Conservation (phyloP, 805 yeast genomes). For the Saccharomycopsis selenospora region DNA sequence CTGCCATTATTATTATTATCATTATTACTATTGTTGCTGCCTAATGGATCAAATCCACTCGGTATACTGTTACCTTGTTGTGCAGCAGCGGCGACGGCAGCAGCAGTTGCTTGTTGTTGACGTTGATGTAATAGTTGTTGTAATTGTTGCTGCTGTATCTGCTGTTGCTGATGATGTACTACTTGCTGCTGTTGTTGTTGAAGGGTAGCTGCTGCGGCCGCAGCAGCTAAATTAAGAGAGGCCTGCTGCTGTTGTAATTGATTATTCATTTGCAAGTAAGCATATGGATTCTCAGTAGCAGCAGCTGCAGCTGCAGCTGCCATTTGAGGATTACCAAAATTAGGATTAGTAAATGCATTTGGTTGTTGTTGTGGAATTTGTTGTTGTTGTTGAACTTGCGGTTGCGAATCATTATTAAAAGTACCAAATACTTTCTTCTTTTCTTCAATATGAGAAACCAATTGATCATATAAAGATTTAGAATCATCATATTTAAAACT, state of each 20-base stretch:
- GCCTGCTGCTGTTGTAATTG: conserved; percentile 3
- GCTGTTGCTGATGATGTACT: conserved; percentile 2
- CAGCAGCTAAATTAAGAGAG: background rate
- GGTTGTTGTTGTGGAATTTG: conserved; percentile 1
- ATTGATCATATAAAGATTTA: conserved; percentile 46
- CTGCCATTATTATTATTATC: background rate
- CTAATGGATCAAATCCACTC: background rate
- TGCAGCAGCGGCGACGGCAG: background rate
- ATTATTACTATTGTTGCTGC: background rate
- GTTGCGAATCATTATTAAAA: background rate
- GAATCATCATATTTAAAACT: conserved; percentile 61
- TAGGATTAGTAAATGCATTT: background rate
- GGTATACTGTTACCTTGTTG: background rate
- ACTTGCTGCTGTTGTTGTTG: background rate
- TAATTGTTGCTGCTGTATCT: background rate
- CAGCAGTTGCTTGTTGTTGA: background rate
- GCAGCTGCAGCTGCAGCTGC: background rate
- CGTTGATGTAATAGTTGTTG: conserved; percentile 3
- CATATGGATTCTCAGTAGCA: conserved; percentile 5
- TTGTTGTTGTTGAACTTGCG: background rate
- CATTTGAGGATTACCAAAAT: background rate
- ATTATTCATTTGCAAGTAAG: conserved; percentile 6
- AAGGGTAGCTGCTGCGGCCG: background rate
- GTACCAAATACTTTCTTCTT: conserved; percentile 24
- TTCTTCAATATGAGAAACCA: conserved; percentile 34